These are phyloP conservation scores for Clohesyomyces aquaticus DNA, from an alignment of 495 filamentous ascomycete genomes.

Conservation along the genomic window DNA sequence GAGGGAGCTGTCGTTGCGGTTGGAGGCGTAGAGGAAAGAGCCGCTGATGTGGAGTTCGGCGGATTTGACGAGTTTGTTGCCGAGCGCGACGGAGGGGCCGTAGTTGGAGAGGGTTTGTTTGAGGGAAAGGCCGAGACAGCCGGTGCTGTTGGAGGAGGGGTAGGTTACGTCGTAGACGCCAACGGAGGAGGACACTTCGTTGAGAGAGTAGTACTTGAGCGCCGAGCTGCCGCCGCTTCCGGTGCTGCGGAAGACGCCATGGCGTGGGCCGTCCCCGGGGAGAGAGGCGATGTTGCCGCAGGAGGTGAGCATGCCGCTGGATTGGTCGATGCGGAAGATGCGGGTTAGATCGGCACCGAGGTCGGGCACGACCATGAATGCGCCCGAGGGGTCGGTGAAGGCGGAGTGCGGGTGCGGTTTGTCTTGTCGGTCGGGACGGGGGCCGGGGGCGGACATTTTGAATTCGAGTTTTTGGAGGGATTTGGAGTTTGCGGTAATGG, in stretches of 20 bases:
- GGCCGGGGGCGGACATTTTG: constrained; percentile 54
- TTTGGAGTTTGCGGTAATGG: constrained; percentile 35
- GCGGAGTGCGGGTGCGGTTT: constrained; percentile 72
- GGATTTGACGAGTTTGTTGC: constrained; percentile 43
- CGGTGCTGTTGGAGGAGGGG: not conserved
- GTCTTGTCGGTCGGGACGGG: constrained; percentile 60
- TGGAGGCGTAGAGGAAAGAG: constrained; percentile 41
- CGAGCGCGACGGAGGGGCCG: constrained; percentile 46
- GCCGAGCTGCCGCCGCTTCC: too few relatives aligned
- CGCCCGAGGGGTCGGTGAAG: constrained; percentile 68
- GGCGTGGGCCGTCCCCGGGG: constrained; percentile 67
- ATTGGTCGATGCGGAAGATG: constrained; percentile 59
- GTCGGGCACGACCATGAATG: constrained; percentile 69
- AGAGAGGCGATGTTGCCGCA: constrained; percentile 44
- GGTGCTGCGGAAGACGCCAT: constrained; percentile 61
- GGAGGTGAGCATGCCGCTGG: constrained; percentile 43
- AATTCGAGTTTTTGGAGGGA: constrained; percentile 47
- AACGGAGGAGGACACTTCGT: constrained; percentile 60
- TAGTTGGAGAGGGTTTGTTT: constrained; percentile 54
- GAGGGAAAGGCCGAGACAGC: constrained; percentile 53
- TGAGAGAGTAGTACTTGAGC: constrained; percentile 64
- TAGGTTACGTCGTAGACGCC: constrained; percentile 62
- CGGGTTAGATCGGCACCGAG: constrained; percentile 73
- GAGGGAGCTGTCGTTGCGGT: constrained; percentile 51
- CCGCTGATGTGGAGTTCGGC: constrained; percentile 46